These are phyloP conservation scores for Trichosporon ovoides DNA, from an alignment of 1,284 basidiomycete genomes.

Conservation along the genomic window DNA sequence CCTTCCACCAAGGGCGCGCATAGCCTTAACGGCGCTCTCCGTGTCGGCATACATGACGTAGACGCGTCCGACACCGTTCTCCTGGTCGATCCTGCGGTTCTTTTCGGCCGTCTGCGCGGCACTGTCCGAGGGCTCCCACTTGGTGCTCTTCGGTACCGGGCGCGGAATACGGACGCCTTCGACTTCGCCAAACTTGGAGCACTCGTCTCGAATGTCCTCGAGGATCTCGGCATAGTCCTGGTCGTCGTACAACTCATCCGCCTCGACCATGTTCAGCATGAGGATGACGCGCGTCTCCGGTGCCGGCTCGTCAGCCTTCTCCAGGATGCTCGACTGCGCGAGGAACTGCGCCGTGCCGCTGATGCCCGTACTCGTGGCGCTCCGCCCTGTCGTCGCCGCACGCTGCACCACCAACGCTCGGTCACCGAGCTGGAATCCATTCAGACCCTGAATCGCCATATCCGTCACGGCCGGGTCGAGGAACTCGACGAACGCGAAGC, in stretches of 20 bases:
- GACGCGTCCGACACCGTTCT: conserved; percentile 84
- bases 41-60: conserved; percentile 76
- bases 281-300: conserved; percentile 70
- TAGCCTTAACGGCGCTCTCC: conserved; percentile 61
- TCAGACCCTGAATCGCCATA: conserved; percentile 89
- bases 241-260: conserved; percentile 87
- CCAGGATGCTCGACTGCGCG: conserved; percentile 70
- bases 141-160: conserved; percentile 67
- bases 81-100: conserved; percentile 63
- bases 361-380: conserved; percentile 34
- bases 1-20: conserved; percentile 80
- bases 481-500: conserved; percentile 99
- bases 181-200: conserved; percentile 71
- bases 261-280: conserved; percentile 97
- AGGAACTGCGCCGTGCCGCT: conserved; percentile 41
- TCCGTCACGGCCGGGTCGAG: conserved; percentile 84
- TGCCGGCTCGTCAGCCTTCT: conserved; percentile 56
- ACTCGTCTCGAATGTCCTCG: conserved; percentile 93
- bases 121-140: conserved; percentile 65
- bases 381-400: conserved; percentile 53
- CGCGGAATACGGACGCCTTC: conserved; percentile 84
- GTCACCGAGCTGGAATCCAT: conserved; percentile 97
- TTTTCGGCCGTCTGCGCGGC: conserved; percentile 55
- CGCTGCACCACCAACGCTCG: conserved; percentile 94
- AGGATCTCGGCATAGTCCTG: conserved; percentile 89